Base-by-base conservation (phyloP, 2,329 filamentous ascomycete species). In the Berkeleyomyces basicola region DNA sequence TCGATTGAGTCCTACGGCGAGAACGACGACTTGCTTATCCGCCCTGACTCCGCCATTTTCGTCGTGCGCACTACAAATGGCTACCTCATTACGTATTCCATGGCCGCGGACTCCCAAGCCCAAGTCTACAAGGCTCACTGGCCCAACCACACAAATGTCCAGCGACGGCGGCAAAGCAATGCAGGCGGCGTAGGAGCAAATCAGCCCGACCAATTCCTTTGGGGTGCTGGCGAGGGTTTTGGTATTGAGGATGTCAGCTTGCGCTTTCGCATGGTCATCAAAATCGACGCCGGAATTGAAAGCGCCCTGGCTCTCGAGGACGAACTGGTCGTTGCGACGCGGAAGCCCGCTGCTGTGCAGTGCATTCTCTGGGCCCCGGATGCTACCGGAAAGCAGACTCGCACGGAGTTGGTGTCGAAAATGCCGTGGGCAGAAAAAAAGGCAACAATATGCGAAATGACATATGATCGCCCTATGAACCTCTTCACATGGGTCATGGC, bases 241-340 rank as follows among this genome's bases (percentile, higher is more conserved):
- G 89, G 89, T 3, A 85, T 96, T 59, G 82, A 84, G 61, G 93
- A 99, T 73, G 83, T 95, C 63, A 95, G 87, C 68, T 80, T 99
- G 58, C 87, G 90, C 9, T 99, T 99, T 73, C 83, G 92, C 63
- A 96, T 96, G 88, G 92, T 96, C 11, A 97, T 99, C 70, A 95
- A 95, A 71, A 90, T 99, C 16, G 93, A 99, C 73, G 93, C 93
- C 2, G 93, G 93, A 2, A 96, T 99, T 68, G 85, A 85, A 67
- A 88, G 85, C 69, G 90, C 88, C 9, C 76, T 97, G 62, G 92
- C 93, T 2, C 79, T 97, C 31, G 93, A 97, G 67, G 89, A 96
- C 63, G 93, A 97, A 72, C 77, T 99, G 47, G 79, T 97, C 31
- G 91, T 99, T 61, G 89, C 93, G 3, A 99, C 93, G 0, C 79